Conservation (phyloP, 2,329 filamentous ascomycete genomes). For the Periconia macrospinosa region DNA sequence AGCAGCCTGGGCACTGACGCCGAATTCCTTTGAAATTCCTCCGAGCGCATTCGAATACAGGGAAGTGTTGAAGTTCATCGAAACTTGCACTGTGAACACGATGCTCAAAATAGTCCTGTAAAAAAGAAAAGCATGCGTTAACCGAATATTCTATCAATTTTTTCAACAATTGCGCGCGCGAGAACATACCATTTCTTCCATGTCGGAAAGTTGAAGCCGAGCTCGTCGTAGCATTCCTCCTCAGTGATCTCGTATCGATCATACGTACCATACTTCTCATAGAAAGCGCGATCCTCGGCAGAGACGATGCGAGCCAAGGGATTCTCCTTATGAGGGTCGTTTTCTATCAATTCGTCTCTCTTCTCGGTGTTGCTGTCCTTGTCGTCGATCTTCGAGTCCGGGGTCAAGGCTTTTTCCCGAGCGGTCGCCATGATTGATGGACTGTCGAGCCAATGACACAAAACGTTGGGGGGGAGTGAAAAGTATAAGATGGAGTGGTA, state of each 20-base stretch:
- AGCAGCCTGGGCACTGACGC: slow-evolving; percentile 68
- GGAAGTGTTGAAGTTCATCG: slow-evolving; percentile 63
- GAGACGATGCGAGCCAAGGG: slow-evolving; percentile 9
- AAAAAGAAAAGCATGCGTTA: not conserved
- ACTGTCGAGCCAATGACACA: not conserved
- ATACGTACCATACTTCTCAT: slow-evolving; percentile 40
- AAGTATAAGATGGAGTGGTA: too few species aligned
- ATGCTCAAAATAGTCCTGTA: slow-evolving; percentile 2
- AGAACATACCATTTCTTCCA: slow-evolving; percentile 57
- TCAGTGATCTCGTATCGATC: slow-evolving; percentile 54
- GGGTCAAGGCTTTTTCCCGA: slow-evolving; percentile 8
- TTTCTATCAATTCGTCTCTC: slow-evolving; percentile 24
- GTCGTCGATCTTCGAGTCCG: slow-evolving; percentile 16
- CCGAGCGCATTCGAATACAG: slow-evolving; percentile 57
- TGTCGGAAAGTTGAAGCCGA: slow-evolving; percentile 52
- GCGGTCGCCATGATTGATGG: slow-evolving; percentile 8
- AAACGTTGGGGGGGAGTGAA: too few species aligned
- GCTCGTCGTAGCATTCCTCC: slow-evolving; percentile 52
- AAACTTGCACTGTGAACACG: slow-evolving; percentile 44
- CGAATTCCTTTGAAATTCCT: slow-evolving; percentile 64
- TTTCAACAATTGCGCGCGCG: slow-evolving; percentile 57
- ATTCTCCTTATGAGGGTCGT: slow-evolving; percentile 22
- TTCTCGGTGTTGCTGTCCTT: slow-evolving; percentile 22
- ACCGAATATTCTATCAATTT: slow-evolving; percentile 41
- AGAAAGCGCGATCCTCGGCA: slow-evolving; percentile 31